Evolutionary conservation across 768 basidiomycete species (phyloP), one percentile per base, ranked within the genome.

Genomic region (Podaxis carcinomalis): DNA sequence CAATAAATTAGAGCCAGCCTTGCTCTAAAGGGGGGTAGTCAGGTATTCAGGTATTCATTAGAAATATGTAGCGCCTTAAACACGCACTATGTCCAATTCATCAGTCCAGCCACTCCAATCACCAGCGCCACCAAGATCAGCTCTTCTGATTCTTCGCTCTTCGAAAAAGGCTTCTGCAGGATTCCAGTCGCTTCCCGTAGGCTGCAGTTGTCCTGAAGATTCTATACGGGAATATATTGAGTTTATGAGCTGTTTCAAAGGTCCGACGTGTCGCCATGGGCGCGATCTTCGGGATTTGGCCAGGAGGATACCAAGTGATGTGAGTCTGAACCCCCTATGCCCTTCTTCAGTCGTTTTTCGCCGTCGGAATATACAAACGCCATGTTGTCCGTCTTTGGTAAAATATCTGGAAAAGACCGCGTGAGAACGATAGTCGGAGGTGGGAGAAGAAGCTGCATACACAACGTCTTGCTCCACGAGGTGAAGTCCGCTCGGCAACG

Each of bases 401-500:
- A 49, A 51, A 32, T 49, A 47, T 50, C 47, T 59, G 32, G 0
- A 2, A 36, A 44, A 64, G 42, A 25, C 16, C 21, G 37, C 35
- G 57, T 36, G 28, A 35, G 32, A 55, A 42, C 27, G 19, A 39
- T 55, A 56, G 46, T 44, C 36, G 32, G 14, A 55, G 44, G 1
- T 36, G 35, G 50, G 44, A 50, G 54, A 53, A 50, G 37, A 25
- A 47, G 25, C 10, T 3, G 75, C 88, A 67, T 70, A 92, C 90
- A 94, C 81, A 25, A 91, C 85, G 68, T 93, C 92, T 37, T 82
- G 80, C 65, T 92, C 90, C 23, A 93, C 83, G 0, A 87, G 76
- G 71, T 94, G 92, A 4, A 94, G 75, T 1, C 92, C 92, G 64
- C 90, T 92, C 0, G 92, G 92, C 10, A 94, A 78, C 5, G 85